These are phyloP conservation scores for Neurospora sp. DNA, from an alignment of 495 filamentous ascomycete species.

Conservation along the genomic window DNA sequence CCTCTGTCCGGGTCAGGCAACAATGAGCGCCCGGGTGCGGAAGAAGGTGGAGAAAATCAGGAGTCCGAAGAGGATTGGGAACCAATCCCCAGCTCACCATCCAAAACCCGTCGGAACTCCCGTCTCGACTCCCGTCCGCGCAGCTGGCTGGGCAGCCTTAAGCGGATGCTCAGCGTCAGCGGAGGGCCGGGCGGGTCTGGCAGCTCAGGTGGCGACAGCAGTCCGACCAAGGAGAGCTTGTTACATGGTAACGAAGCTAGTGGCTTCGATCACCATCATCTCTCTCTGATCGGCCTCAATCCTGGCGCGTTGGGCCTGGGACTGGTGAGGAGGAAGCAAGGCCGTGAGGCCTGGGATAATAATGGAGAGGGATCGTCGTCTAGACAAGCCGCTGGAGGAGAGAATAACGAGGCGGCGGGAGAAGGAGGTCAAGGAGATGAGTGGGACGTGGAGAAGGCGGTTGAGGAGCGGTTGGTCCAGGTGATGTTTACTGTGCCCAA, in stretches of 20 bases:
- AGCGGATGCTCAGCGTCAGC: conserved; percentile 30
- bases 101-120: not conserved
- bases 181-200: conserved; percentile 8
- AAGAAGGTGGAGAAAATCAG: not conserved
- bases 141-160: conserved; percentile 41
- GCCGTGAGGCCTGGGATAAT: conserved; percentile 31
- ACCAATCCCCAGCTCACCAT: not conserved
- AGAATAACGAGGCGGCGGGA: not conserved
- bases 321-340: conserved; percentile 30
- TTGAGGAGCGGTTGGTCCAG: conserved; percentile 72
- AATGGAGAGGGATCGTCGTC: not conserved
- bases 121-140: conserved; percentile 8
- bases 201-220: conserved; percentile 8
- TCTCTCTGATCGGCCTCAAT: not conserved
- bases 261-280: not conserved
- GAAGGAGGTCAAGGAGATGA: conserved; percentile 38
- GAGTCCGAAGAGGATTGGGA: not conserved
- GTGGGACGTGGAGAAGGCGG: conserved; percentile 83
- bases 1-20: not conserved
- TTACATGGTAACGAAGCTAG: conserved; percentile 9
- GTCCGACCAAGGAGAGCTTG: conserved; percentile 15
- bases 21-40: not conserved
- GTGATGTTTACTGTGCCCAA: conserved; percentile 89
- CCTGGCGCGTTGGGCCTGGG: not conserved
- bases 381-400: not conserved